Base-by-base conservation (phyloP, 2,329 filamentous ascomycete genomes). In the Xylariomycetidae sp. region DNA sequence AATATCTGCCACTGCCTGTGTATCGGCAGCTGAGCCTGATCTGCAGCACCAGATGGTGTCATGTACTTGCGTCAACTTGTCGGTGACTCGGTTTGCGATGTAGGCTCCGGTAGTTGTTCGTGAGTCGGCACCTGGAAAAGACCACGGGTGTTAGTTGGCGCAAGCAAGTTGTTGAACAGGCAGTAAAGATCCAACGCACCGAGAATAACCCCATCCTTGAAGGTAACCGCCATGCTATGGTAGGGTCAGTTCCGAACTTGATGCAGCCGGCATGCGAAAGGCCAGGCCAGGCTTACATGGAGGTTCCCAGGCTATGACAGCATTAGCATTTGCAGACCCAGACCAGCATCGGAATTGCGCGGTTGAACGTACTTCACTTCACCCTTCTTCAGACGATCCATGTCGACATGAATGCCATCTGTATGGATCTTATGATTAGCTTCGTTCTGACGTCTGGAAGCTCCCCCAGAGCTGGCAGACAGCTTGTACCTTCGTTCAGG, bases 1-100 rank as follows among this genome's bases (percentile, higher is more conserved):
- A 53, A 98, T 95, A 57, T 98, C 92, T 39, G 92, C 92, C 30
- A 98, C 88, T 31, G 92, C 92, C 66, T 98, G 92, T 39, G 92
- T 98, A 59, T 98, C 92, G 48, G 92, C 92, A 19, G 92, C 92
- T 17, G 92, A 98, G 32, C 92, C 92, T 41, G 92, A 96, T 56
- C 92, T 83, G 70, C 92, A 98, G 71, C 92, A 98, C 92, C 92
- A 98, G 65, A 98, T 96, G 39, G 90, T 96, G 64, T 98, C 92
- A 68, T 94, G 85, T 41, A 98, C 90, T 71, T 89, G 85, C 54
- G 92, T 98, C 60, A 98, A 80, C 74, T 98, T 98, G 75, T 98
- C 92, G 46, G 92, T 98, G 47, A 98, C 92, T 72, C 92, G 83
- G 67, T 98, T 98, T 53, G 92, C 92, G 58, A 98, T 96, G 74